These are phyloP conservation scores for Fusarium acutatum DNA, from an alignment of 2,329 filamentous ascomycete genomes.

Conservation along the genomic window DNA sequence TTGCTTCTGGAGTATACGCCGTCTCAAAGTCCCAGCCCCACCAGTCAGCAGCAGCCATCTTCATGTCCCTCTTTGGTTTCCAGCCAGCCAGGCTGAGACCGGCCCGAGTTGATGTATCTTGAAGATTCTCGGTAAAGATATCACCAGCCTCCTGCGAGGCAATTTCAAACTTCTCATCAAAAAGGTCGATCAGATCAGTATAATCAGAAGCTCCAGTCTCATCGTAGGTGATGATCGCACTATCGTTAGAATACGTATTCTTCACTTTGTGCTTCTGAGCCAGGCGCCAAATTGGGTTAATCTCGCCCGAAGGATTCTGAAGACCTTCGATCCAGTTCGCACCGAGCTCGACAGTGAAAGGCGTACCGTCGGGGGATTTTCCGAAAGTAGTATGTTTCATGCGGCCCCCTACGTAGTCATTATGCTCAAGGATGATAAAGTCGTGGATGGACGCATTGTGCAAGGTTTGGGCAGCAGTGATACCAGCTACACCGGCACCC, in stretches of 20 bases:
- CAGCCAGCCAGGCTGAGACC: constrained; percentile 69
- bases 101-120: constrained; percentile 69
- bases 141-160: constrained; percentile 64
- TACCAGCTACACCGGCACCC: constrained; percentile 69
- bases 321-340: constrained; percentile 67
- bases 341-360: constrained; percentile 69
- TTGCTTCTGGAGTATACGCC: constrained; percentile 63
- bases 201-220: constrained; percentile 64
- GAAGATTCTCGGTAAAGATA: constrained; percentile 65
- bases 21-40: constrained; percentile 66
- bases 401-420: constrained; percentile 69
- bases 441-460: constrained; percentile 68
- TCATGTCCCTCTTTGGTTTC: constrained; percentile 62
- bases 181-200: constrained; percentile 58
- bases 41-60: constrained; percentile 67
- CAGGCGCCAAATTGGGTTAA: constrained; percentile 70
- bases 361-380: constrained; percentile 55
- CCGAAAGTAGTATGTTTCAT: constrained; percentile 66
- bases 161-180: constrained; percentile 54
- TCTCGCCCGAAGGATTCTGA: constrained; percentile 40
- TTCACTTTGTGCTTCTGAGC: constrained; percentile 66
- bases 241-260: constrained; percentile 67
- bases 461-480: constrained; percentile 71
- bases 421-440: constrained; percentile 72
- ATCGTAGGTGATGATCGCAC: constrained; percentile 64